Evolutionary conservation across 805 yeast genomes (phyloP), one percentile per base, ranked within the genome.

Genomic region (Zygoascus tannicola): DNA sequence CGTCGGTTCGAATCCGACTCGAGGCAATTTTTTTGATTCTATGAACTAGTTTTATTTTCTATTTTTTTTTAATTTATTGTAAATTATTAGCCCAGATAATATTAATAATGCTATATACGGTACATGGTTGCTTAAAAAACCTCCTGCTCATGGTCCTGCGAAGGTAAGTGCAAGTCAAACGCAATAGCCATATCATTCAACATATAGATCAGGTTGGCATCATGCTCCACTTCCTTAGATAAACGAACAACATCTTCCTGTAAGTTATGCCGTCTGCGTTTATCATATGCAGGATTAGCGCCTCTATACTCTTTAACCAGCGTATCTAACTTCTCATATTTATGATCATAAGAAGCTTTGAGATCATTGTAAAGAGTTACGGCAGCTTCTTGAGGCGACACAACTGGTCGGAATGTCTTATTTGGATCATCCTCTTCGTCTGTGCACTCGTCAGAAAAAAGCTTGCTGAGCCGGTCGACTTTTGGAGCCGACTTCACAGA

Each of bases 1-100:
- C 85, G 78, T 78, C 81, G 75, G 81, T 76, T 76, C 81, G 71
- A 76, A 67, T 76, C 81, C 75, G 81, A 76, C 74, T 75, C 75
- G 76, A 70, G 77, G 80, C 80, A 74, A 36, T 48, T 53, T 57
- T 59, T 62, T 60, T 60, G 30, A 7, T 26, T n/a, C n/a, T n/a
- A n/a, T n/a, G n/a, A n/a, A n/a, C n/a, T n/a, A n/a, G n/a, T n/a
- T n/a, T n/a, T n/a, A n/a, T n/a, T n/a, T n/a, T n/a, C n/a, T n/a
- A n/a, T n/a, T n/a, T n/a, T n/a, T n/a, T n/a, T n/a, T n/a, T n/a
- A n/a, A n/a, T n/a, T n/a, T n/a, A n/a, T n/a, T n/a, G n/a, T n/a
- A n/a, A n/a, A n/a, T n/a, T n/a, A n/a, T n/a, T n/a, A n/a, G n/a
- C n/a, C n/a, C n/a, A n/a, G n/a, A n/a, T n/a, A n/a, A n/a, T n/a